A percentile compares a stretch with the other conserved stretches of the same genome.
Conservation (phyloP, 1,284 basidiomycete species). For the Marasmius fiardii region DNA sequence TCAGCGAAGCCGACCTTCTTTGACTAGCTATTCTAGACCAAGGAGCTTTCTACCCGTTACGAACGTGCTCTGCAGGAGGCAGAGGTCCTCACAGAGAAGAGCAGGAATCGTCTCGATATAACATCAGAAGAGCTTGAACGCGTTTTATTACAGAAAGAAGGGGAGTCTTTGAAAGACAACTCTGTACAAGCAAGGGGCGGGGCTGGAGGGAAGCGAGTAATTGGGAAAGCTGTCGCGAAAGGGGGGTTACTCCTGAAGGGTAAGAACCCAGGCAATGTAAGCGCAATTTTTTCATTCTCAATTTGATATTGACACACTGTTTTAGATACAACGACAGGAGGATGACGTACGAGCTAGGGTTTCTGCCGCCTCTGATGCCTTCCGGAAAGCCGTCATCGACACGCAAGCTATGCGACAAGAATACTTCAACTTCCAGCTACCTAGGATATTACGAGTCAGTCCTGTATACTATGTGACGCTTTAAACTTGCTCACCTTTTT, state of each 20-base stretch:
- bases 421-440: slow-evolving; percentile 96
- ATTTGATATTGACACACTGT: slow-evolving; percentile 12
- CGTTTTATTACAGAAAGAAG: slow-evolving; percentile 91
- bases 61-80: slow-evolving; percentile 89
- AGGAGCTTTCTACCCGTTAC: slow-evolving; percentile 84
- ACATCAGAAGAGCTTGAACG: slow-evolving; percentile 95
- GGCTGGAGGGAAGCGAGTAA: slow-evolving; percentile 68
- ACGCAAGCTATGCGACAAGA: slow-evolving; percentile 91
- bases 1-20: not conserved
- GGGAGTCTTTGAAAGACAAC: slow-evolving; percentile 84
- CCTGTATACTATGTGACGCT: slow-evolving; percentile 1
- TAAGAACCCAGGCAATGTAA: slow-evolving; percentile 87
- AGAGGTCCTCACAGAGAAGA: slow-evolving; percentile 87
- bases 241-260: slow-evolving; percentile 90
- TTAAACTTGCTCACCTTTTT: slow-evolving; percentile 4
- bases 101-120: slow-evolving; percentile 81
- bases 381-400: slow-evolving; percentile 88
- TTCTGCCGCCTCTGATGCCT: slow-evolving; percentile 84
- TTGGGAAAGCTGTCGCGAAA: slow-evolving; percentile 89
- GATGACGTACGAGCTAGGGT: slow-evolving; percentile 89
- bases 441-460: slow-evolving; percentile 87
- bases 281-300: slow-evolving; percentile 21
- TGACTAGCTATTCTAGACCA: slow-evolving; percentile 53
- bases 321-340: slow-evolving; percentile 87
- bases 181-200: slow-evolving; percentile 55